Percentiles rank a stretch among this genome's conserved stretches.
Conservation (phyloP, 257 asterid genomes). For the Capsicum pubescens region DNA sequence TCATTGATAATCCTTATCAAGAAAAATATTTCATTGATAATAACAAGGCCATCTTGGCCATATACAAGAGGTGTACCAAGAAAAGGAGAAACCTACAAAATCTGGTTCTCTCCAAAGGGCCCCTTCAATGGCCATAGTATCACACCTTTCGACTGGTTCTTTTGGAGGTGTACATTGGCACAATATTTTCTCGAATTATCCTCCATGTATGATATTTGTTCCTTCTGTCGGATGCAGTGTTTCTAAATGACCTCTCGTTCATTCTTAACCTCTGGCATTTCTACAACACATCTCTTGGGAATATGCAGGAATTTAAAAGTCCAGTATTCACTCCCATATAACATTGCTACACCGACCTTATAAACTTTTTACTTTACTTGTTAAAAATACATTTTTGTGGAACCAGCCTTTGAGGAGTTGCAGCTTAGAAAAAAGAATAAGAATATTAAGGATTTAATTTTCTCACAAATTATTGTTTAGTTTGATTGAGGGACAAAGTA, state of each 20-base stretch:
- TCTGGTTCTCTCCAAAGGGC: too few species aligned
- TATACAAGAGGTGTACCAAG: too few species aligned
- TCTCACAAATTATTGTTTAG: neutral
- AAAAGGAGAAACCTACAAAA: too few species aligned
- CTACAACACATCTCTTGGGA: neutral
- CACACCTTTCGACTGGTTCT: neutral
- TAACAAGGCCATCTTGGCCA: too few species aligned
- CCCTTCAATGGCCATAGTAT: neutral
- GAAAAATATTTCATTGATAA: too few species aligned
- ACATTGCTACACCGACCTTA: neutral
- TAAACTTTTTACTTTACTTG: neutral
- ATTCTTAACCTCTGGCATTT: slow-evolving; percentile 6
- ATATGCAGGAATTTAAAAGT: slow-evolving; percentile 2
- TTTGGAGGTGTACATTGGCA: neutral
- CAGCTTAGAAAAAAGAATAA: neutral
- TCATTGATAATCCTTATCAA: too few species aligned
- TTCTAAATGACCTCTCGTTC: neutral
- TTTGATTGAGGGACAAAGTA: neutral
- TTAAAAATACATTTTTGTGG: neutral
- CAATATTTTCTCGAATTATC: slow-evolving; percentile 6
- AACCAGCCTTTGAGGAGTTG: slow-evolving; percentile 13
- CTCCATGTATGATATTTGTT: slow-evolving; percentile 11
- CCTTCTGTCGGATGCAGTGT: neutral
- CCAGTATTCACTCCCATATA: neutral
- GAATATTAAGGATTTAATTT: neutral